Percentiles rank a stretch among this genome's conserved stretches.
phyloP scores from a whole-genome alignment of 2,329 filamentous ascomycete species.

The Talaromyces albobiverticillius region DNA sequence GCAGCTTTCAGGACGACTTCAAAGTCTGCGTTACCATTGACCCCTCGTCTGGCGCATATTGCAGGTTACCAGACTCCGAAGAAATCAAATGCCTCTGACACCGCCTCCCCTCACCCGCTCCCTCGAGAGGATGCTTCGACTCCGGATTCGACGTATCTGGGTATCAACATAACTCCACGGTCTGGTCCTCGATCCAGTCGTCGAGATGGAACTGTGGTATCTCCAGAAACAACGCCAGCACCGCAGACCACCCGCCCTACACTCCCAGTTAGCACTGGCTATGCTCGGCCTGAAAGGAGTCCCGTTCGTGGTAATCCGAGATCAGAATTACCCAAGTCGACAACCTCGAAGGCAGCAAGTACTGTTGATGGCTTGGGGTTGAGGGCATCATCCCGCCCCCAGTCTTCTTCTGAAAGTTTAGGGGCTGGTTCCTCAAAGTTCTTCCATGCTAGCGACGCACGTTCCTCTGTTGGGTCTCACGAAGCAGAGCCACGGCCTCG shows the following conservation, averaged over 20 bases:
- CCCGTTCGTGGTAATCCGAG: conserved; percentile 29
- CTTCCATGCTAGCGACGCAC: conserved; percentile 85
- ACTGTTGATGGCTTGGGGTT: conserved; percentile 32
- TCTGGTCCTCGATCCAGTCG: conserved; percentile 71
- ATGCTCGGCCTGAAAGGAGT: conserved; percentile 33
- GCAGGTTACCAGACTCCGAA: conserved; percentile 28
- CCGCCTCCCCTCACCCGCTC: conserved; percentile 32
- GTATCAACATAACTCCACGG: conserved; percentile 72
- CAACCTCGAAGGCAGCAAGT: conserved; percentile 34
- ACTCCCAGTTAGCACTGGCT: conserved; percentile 22
- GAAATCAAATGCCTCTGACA: conserved; percentile 32
- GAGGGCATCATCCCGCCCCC: conserved; percentile 26
- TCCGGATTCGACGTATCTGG: conserved; percentile 57
- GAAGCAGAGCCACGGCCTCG: conserved; percentile 30
- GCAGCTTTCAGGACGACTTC: conserved; percentile 57
- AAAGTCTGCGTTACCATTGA: conserved; percentile 50
- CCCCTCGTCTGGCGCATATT: conserved; percentile 57
- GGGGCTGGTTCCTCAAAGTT: conserved; percentile 61
- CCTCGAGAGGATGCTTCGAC: conserved; percentile 53
- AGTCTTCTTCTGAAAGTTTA: conserved; percentile 33
- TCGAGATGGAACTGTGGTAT: conserved; percentile 65
- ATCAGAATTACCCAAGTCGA: conserved; percentile 28
- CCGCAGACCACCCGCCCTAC: conserved; percentile 29
- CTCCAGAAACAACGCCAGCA: conserved; percentile 51
- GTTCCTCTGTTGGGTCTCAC: conserved; percentile 42